Base-by-base conservation (phyloP, 2,329 filamentous ascomycete species). In the Aspergillus sp. region DNA sequence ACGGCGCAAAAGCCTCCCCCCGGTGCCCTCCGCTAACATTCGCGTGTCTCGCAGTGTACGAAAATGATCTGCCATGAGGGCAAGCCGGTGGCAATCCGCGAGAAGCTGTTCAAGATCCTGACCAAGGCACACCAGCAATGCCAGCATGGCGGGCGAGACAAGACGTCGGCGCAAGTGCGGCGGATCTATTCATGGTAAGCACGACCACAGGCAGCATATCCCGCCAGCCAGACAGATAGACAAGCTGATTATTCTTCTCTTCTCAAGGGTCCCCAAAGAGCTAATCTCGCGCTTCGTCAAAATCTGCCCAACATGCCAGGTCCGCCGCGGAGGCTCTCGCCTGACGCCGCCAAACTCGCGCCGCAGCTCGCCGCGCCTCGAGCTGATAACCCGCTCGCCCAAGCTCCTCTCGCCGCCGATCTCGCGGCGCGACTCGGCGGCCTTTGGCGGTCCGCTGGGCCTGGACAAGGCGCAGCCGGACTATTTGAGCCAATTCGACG, bases 241-340 rank as follows among this genome's bases (percentile, higher is more conserved):
- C n/a, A n/a, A n/a, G n/a, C n/a, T n/a, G n/a, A n/a, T n/a, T n/a
- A n/a, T n/a, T n/a, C n/a, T n/a, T n/a, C n/a, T n/a, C n/a, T 24
- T n/a, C 26, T 31, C 24, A 36, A 69, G 66, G 66, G 66, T 69
- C 4, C 66, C 66, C 3, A 69, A 69, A 44, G 66, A 69, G 41
- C 51, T 69, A 22, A 69, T 69, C 41, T 68, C 66, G 19, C 64
- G 66, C 25, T 69, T 69, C 37, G 66, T 69, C 33, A 68, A 68
- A 42, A 63, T 67, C 31, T 69, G 66, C 30, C 66, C 66, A 29
- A 68, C 64, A 12, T 69, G 66, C 38, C 64, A 65, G 43, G 60
- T 67, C 13, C 63, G 66, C 29, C 55, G 66, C 28, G 62, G 63
- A 13, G 60, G 57, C 27, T 51, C 60, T 24, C 59, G 58, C 8